A percentile compares a stretch with the other conserved stretches of the same genome.
Conservation (phyloP, 208 protist species). For the Trypanosoma mega region DNA sequence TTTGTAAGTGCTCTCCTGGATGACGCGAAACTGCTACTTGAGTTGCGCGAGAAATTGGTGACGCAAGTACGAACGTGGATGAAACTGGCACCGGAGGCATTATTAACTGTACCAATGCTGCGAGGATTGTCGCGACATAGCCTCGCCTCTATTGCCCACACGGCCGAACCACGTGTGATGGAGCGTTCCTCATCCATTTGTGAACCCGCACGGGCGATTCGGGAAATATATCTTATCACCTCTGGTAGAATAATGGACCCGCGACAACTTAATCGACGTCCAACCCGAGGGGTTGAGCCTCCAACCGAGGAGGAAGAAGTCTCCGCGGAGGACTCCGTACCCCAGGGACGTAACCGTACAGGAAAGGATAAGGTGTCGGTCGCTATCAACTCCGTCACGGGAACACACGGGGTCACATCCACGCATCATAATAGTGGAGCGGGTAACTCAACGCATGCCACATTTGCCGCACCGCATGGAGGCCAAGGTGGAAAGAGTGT, state of each 20-base stretch:
- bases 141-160: conserved; percentile 48
- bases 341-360: conserved; percentile 15
- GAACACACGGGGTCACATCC: too few species aligned
- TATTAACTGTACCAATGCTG: conserved; percentile 66
- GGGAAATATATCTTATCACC: conserved; percentile 75
- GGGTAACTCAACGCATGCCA: too few species aligned
- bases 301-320: conserved; percentile 30
- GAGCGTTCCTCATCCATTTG: conserved; percentile 62
- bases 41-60: conserved; percentile 63
- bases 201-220: conserved; percentile 68
- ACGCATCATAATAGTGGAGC: too few species aligned
- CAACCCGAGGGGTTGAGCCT: conserved; percentile 44
- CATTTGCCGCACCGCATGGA: too few species aligned
- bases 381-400: too few species aligned
- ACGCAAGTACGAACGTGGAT: conserved; percentile 52
- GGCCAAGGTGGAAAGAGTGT: too few species aligned
- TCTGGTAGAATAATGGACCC: conserved; percentile 66
- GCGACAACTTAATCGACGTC: conserved; percentile 51
- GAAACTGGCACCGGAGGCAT: conserved; percentile 58
- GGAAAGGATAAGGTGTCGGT: too few species aligned
- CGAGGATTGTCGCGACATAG: conserved; percentile 42
- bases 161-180: conserved; percentile 54
- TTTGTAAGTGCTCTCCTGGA: conserved; percentile 85
- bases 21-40: conserved; percentile 59
- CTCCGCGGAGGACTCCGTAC: conserved; percentile 20